Conservation (phyloP, 352 stramenopile species). For the Pythium monospermum region DNA sequence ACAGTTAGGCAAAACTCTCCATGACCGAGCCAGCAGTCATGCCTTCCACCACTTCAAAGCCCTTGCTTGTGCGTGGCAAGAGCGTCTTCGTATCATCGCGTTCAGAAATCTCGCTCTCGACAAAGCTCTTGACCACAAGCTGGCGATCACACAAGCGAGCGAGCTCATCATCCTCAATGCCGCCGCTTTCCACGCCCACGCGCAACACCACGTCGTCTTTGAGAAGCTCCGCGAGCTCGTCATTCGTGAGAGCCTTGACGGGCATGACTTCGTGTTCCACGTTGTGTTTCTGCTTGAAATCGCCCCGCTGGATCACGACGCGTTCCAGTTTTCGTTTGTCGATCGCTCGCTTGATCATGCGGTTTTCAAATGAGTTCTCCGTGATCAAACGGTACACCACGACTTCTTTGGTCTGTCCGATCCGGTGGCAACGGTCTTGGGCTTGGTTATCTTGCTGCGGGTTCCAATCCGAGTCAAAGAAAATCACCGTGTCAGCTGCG, state of each 20-base stretch:
- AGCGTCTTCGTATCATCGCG: slow-evolving; percentile 16
- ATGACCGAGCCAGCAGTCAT: slow-evolving; percentile 37
- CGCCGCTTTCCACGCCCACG: slow-evolving; percentile 63
- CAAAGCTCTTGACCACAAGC: slow-evolving; percentile 72
- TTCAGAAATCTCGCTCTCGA: slow-evolving; percentile 27
- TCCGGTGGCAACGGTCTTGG: slow-evolving; percentile 88
- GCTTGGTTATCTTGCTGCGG: slow-evolving; percentile 94
- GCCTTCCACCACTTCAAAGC: slow-evolving; percentile 79
- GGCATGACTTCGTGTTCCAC: slow-evolving; percentile 18
- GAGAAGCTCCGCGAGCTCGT: slow-evolving; percentile 69
- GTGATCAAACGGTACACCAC: slow-evolving; percentile 92
- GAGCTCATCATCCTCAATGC: slow-evolving; percentile 64
- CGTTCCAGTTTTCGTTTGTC: slow-evolving; percentile 91
- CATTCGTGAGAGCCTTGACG: slow-evolving; percentile 51
- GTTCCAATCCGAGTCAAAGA: slow-evolving; percentile 99
- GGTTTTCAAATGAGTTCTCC: slow-evolving; percentile 93
- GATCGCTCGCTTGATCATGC: slow-evolving; percentile 89
- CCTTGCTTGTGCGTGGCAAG: slow-evolving; percentile 49
- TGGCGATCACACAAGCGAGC: slow-evolving; percentile 59
- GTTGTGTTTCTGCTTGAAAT: slow-evolving; percentile 64
- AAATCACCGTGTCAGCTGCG: slow-evolving; percentile 95
- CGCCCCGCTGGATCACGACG: slow-evolving; percentile 82
- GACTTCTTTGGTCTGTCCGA: slow-evolving; percentile 88
- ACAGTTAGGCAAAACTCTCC: slow-evolving; percentile 72
- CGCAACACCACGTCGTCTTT: slow-evolving; percentile 73